These are phyloP conservation scores for Trichoderma hamatum DNA, from an alignment of 2,329 filamentous ascomycete species.

Conservation along the genomic window DNA sequence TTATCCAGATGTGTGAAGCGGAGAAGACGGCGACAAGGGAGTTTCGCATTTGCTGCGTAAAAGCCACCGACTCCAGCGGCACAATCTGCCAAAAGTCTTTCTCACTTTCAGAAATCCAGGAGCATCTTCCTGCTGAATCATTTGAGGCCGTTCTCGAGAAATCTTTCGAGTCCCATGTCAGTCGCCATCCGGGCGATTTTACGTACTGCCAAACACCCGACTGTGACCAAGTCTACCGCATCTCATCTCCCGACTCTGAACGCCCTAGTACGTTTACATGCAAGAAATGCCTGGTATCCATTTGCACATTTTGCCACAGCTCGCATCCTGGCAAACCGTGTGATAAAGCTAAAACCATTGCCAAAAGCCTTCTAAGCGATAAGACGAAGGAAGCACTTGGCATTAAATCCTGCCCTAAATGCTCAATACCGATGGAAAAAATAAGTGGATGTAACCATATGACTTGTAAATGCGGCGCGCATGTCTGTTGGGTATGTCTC, in stretches of 20 bases:
- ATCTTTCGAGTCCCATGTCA: conserved; percentile 43
- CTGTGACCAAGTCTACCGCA: conserved; percentile 49
- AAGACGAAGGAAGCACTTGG: conserved; percentile 41
- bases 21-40: conserved; percentile 1
- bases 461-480: conserved; percentile 45
- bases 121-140: neutral
- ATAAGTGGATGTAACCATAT: conserved; percentile 52
- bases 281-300: conserved; percentile 39
- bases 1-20: conserved; percentile 34
- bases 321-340: conserved; percentile 42
- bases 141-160: conserved; percentile 37
- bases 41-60: conserved; percentile 19
- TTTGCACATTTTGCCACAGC: conserved; percentile 43
- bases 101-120: neutral
- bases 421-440: conserved; percentile 48
- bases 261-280: conserved; percentile 39
- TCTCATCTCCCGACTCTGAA: neutral
- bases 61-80: neutral
- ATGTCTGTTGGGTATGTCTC: conserved; percentile 55
- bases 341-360: conserved; percentile 9
- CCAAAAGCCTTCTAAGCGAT: conserved; percentile 36
- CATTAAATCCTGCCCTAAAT: conserved; percentile 47
- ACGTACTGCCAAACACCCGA: conserved; percentile 48
- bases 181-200: conserved; percentile 38
- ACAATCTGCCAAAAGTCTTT: neutral